Evolutionary conservation across 129 eudicot genomes (phyloP).

Genomic region (Heracleum sosnowskyi): DNA sequence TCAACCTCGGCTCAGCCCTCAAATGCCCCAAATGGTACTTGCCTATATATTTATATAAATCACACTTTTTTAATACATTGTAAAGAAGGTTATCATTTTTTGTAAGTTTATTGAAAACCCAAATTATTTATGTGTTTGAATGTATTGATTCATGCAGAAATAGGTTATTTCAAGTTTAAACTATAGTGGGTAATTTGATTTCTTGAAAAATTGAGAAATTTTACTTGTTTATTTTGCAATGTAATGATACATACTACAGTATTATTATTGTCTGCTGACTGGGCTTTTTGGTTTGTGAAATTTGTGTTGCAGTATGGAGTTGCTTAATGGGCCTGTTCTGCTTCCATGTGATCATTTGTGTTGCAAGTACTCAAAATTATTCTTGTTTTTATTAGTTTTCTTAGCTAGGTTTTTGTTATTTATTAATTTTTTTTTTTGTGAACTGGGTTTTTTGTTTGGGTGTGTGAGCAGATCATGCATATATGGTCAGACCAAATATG

Average conservation of each 20-base stretch:
- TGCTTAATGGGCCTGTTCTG: conserved; percentile 56
- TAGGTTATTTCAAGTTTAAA: background rate
- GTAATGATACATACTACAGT: no score
- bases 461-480: conserved; percentile 36
- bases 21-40: conserved; percentile 76
- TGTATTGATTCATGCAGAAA: background rate
- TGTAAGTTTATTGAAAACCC: background rate
- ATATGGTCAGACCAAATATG: conserved; percentile 23
- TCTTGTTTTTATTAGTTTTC: background rate
- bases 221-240: no score
- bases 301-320: conserved; percentile 37
- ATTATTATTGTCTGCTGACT: background rate
- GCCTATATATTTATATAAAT: background rate
- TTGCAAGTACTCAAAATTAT: conserved; percentile 34
- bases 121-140: background rate
- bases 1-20: conserved; percentile 67
- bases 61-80: background rate
- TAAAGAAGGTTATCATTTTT: background rate
- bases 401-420: background rate
- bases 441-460: background rate
- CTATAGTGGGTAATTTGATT: background rate
- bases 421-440: background rate
- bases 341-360: conserved; percentile 79
- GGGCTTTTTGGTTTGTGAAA: background rate
- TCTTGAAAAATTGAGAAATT: no score